Evolutionary conservation across 768 basidiomycete genomes (phyloP), one percentile per base, ranked within the genome.

Genomic region (Dendrothele bispora): DNA sequence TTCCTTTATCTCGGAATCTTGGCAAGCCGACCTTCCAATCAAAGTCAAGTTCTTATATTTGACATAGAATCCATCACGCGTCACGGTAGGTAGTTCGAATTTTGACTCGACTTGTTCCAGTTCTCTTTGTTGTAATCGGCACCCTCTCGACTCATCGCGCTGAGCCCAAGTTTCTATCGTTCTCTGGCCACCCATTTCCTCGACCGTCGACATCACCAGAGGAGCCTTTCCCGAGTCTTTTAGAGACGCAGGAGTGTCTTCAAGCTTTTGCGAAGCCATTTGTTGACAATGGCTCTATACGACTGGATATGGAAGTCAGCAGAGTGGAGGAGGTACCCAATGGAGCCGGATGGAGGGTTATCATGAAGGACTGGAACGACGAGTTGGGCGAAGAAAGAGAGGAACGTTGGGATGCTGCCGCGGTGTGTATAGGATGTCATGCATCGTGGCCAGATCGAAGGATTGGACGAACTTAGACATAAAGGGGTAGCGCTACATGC

Each of bases 361-460:
- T 54, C 1, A 58, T 71, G 43, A 64, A 56, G 40, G 69, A 75
- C 49, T 67, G 73, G 70, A 30, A 52, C 7, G 52, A 40, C 10
- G 52, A 34, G 2, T 60, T 49, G 4, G 60, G 62, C 14, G 25
- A 32, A 8, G 61, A 57, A 30, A 46, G 52, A 3, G 67, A 69
- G 32, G 75, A 78, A 46, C 43, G 48, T 3, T 78, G 78, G 78
- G 78, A 79, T 40, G 74, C 73, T 0, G 70, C 78, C 7, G 69
- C 76, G 17, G 51, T 79, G 20, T 35, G 44, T 17, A 35, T 67
- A 18, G 21, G 66, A 57, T 14, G 69, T 68, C 73, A 69, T 51
- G 77, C 64, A 6, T 61, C 72, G 10, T 78, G 71, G 66, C 78
- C 78, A 53, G 11, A 68, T 73, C 3, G 65, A 68, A 4, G 77